Conservation (phyloP, 2,329 filamentous ascomycete genomes). For the Hypoxylon sp. region DNA sequence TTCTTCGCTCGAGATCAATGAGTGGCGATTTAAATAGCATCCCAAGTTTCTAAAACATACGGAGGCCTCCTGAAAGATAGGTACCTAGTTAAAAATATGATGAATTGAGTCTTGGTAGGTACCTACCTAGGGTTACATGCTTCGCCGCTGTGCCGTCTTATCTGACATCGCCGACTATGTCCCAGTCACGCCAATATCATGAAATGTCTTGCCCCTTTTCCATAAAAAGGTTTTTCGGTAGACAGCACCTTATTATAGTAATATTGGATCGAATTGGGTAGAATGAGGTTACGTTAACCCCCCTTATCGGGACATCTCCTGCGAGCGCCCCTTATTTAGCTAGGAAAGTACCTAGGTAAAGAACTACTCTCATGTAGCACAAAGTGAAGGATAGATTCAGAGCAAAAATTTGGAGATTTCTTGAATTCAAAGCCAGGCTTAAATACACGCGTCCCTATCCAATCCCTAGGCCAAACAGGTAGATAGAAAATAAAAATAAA, state of each 20-base stretch:
- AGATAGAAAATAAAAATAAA: conserved; percentile 15
- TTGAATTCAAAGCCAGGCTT: conserved; percentile 25
- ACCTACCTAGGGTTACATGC: not conserved
- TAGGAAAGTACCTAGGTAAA: conserved; percentile 1
- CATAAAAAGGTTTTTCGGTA: not conserved
- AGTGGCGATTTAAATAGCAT: not conserved
- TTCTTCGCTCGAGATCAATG: not conserved
- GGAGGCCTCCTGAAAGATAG: not conserved
- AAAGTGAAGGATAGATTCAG: not conserved
- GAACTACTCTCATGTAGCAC: not conserved
- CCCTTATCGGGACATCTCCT: not conserved
- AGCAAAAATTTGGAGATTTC: conserved; percentile 24
- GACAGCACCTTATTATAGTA: not conserved
- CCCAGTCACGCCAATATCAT: not conserved
- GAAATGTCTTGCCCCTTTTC: not conserved
- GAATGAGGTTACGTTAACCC: not conserved
- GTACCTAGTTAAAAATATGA: not conserved
- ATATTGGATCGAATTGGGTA: not conserved
- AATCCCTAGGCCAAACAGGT: not conserved
- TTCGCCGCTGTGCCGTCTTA: conserved; percentile 1
- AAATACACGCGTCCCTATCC: conserved; percentile 11
- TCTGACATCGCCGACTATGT: not conserved
- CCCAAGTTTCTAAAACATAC: not conserved
- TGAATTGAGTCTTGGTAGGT: not conserved
- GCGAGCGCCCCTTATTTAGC: not conserved